These are phyloP conservation scores for Fusarium udum DNA, from an alignment of 2,329 filamentous ascomycete genomes.

Conservation along the genomic window DNA sequence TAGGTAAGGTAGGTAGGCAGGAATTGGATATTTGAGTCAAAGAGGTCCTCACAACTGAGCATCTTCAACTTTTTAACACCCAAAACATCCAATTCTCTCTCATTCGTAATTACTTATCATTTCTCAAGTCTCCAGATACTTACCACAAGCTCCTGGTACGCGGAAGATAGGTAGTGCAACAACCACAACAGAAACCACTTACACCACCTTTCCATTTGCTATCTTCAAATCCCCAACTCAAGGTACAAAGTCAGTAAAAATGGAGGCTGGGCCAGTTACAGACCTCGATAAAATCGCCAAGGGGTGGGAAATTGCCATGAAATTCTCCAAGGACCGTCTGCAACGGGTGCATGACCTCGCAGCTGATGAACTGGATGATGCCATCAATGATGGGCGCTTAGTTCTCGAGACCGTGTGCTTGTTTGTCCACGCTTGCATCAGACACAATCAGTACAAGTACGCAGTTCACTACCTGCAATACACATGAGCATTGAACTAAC, in stretches of 20 bases:
- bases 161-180: neutral
- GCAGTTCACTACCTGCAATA: neutral
- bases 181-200: neutral
- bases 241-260: constrained; percentile 9
- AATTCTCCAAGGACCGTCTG: constrained; percentile 49
- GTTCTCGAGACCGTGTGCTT: constrained; percentile 53
- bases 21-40: constrained; percentile 9
- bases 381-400: constrained; percentile 46
- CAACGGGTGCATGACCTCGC: constrained; percentile 46
- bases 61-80: neutral
- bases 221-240: neutral
- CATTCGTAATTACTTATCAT: neutral
- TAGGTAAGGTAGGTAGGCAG: neutral
- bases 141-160: neutral
- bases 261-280: constrained; percentile 41
- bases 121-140: neutral
- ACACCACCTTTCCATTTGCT: neutral
- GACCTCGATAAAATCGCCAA: constrained; percentile 50
- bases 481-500: neutral
- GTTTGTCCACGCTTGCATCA: constrained; percentile 53
- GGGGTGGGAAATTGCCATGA: constrained; percentile 52
- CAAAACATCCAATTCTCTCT: neutral
- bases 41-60: constrained; percentile 8
- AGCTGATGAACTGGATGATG: constrained; percentile 47
- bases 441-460: constrained; percentile 50